These are phyloP conservation scores for Pyracantha coccinea DNA, from an alignment of 331 rosid genomes.

Conservation along the genomic window DNA sequence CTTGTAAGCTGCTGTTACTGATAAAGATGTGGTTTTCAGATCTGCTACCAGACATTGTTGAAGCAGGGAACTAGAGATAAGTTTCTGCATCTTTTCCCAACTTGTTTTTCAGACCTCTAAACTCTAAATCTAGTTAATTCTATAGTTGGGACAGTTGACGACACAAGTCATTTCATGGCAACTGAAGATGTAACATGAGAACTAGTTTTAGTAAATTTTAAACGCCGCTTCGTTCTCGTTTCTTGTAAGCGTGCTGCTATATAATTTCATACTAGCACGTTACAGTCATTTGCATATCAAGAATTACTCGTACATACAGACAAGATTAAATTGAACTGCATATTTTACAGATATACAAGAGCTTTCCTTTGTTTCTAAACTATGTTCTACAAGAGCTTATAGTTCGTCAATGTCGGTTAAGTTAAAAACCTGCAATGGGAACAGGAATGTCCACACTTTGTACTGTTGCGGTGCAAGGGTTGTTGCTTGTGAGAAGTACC, in stretches of 20 bases:
- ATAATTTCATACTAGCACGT: not conserved
- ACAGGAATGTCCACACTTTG: not conserved
- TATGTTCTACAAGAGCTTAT: not conserved
- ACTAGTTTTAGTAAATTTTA: not conserved
- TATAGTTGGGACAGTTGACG: not conserved
- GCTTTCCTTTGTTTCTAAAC: not conserved
- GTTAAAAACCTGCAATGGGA: not conserved
- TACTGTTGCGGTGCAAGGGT: not conserved
- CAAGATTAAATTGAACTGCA: not conserved
- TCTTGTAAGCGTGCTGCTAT: not conserved
- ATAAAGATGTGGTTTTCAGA: not conserved
- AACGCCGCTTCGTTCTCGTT: not conserved
- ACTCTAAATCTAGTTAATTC: not conserved
- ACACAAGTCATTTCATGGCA: not conserved
- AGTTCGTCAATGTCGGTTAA: not conserved
- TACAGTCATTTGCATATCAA: not conserved
- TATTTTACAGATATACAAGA: not conserved
- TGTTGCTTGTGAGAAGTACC: too few relatives aligned
- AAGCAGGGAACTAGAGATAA: not conserved
- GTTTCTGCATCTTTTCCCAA: not conserved
- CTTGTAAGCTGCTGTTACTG: not conserved
- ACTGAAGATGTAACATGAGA: not conserved
- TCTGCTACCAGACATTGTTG: not conserved
- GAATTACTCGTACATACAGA: not conserved
- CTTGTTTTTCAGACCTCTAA: not conserved